A percentile compares a stretch with the other conserved stretches of the same genome.
phyloP scores from a whole-genome alignment of 768 basidiomycete species.

The Lyophyllum semitale region DNA sequence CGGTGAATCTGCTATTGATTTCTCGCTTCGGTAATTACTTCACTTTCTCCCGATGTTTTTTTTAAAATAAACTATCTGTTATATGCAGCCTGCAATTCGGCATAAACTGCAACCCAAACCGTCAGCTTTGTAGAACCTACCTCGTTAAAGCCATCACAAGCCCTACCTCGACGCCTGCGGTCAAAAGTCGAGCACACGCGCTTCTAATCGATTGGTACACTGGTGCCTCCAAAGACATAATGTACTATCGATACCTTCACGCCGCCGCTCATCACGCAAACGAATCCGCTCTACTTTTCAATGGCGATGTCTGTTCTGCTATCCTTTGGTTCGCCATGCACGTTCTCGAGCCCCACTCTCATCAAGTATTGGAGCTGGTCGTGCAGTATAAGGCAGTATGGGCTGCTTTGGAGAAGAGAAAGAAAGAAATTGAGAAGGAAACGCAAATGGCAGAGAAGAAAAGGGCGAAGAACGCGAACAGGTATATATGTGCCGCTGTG shows the following conservation, averaged over 20 bases:
- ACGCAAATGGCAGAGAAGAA: conserved; percentile 20
- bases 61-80: background rate
- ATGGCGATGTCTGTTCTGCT: conserved; percentile 11
- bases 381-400: conserved; percentile 22
- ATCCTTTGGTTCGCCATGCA: conserved; percentile 23
- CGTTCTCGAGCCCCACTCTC: conserved; percentile 14
- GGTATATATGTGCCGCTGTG: conserved; percentile 29
- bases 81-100: conserved; percentile 13
- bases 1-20: conserved; percentile 12
- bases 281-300: conserved; percentile 13
- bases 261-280: conserved; percentile 23
- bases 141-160: conserved; percentile 14
- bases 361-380: conserved; percentile 12
- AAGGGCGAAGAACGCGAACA: conserved; percentile 24
- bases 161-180: background rate
- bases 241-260: conserved; percentile 14
- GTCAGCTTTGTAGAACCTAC: conserved; percentile 10
- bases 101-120: conserved; percentile 13
- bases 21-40: conserved; percentile 14
- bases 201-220: conserved; percentile 17
- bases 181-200: conserved; percentile 15
- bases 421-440: conserved; percentile 18
- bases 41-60: background rate
- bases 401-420: conserved; percentile 19
- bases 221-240: background rate